Conservation (phyloP, 1,284 basidiomycete genomes). For the Rhodotorula sp. region DNA sequence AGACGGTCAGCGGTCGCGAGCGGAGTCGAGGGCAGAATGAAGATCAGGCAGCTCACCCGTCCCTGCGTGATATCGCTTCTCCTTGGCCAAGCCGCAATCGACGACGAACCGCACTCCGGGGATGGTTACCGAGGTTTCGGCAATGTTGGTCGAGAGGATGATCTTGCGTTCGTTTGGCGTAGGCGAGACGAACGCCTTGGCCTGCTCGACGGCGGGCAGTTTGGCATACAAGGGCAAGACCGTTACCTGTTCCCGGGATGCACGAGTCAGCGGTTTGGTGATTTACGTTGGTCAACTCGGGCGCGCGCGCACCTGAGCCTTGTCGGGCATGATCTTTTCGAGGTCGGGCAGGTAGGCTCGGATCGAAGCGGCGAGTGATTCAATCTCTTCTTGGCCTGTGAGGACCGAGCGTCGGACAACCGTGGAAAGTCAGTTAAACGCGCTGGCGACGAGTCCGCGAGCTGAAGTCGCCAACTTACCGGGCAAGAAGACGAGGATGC, state of each 20-base stretch:
- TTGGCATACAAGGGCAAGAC: conserved; percentile 80
- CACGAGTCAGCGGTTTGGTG: conserved; percentile 8
- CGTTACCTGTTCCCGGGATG: conserved; percentile 58
- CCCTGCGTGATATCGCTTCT: conserved; percentile 67
- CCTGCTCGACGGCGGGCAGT: conserved; percentile 72
- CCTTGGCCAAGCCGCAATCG: conserved; percentile 92
- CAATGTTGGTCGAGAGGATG: conserved; percentile 91
- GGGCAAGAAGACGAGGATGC: conserved; percentile 90
- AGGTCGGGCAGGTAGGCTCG: conserved; percentile 54
- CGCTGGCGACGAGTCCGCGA: neutral
- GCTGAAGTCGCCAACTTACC: conserved; percentile 52
- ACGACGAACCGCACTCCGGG: conserved; percentile 94
- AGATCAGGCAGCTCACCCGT: conserved; percentile 21
- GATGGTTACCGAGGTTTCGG: conserved; percentile 98
- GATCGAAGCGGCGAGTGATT: conserved; percentile 73
- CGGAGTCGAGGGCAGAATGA: too few species aligned
- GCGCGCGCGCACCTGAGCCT: conserved; percentile 31
- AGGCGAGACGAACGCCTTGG: conserved; percentile 70
- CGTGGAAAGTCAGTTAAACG: too few species aligned
- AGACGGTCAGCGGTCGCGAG: neutral
- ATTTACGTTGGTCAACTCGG: neutral
- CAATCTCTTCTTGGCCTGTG: conserved; percentile 92
- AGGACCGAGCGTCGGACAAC: neutral
- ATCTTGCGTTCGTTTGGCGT: conserved; percentile 70
- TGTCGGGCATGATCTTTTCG: conserved; percentile 14